Conservation (phyloP, 768 basidiomycete genomes). For the Amanita brunnescens region DNA sequence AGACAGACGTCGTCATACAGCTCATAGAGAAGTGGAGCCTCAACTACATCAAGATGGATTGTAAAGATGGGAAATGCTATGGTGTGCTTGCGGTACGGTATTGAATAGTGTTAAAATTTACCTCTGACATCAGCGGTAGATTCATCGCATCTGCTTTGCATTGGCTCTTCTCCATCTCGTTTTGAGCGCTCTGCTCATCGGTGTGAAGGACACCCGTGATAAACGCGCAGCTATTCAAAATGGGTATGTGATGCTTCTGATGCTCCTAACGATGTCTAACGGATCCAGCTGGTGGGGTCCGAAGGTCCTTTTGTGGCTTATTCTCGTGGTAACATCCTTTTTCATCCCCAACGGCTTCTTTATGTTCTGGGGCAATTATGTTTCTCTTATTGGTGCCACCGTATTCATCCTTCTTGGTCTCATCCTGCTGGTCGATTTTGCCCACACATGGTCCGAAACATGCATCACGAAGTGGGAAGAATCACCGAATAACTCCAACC, state of each 20-base stretch:
- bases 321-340: constrained; percentile 77
- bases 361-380: constrained; percentile 96
- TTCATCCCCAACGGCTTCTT: constrained; percentile 97
- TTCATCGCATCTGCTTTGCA: constrained; percentile 96
- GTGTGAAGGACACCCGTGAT: constrained; percentile 82
- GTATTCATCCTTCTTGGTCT: constrained; percentile 96
- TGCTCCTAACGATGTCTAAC: background rate
- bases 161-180: constrained; percentile 83
- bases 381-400: constrained; percentile 85
- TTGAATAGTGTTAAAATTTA: background rate
- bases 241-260: constrained; percentile 45
- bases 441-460: constrained; percentile 96
- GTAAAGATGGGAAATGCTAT: constrained; percentile 87
- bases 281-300: constrained; percentile 92
- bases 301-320: constrained; percentile 83
- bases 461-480: constrained; percentile 96
- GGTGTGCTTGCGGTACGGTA: constrained; percentile 81
- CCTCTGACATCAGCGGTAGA: constrained; percentile 28
- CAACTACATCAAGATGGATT: constrained; percentile 98
- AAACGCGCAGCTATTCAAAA: constrained; percentile 96
- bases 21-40: constrained; percentile 89
- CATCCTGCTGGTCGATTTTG: constrained; percentile 96
- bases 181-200: constrained; percentile 70
- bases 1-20: constrained; percentile 78
- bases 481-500: constrained; percentile 55